phyloP scores from a whole-genome alignment of 2,329 filamentous ascomycete species.

The Aspergillus quadricinctus region DNA sequence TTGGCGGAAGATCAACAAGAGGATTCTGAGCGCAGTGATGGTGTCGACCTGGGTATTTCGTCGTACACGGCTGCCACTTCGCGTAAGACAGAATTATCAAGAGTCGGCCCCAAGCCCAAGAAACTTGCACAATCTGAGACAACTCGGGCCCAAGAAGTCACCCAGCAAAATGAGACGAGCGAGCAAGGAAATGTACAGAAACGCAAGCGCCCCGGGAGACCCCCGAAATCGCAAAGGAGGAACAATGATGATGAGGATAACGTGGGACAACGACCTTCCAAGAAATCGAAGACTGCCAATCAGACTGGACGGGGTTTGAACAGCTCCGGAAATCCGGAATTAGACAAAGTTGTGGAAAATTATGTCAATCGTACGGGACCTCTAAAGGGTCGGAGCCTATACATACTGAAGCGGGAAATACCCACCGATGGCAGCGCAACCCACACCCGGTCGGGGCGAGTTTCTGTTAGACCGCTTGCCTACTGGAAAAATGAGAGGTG shows the following conservation, averaged over 20 bases:
- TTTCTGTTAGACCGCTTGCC: constrained; percentile 71
- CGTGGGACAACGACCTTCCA: constrained; percentile 24
- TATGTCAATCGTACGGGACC: constrained; percentile 42
- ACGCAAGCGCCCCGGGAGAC: constrained; percentile 27
- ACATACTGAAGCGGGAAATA: constrained; percentile 49
- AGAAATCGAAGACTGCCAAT: constrained; percentile 28
- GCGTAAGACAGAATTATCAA: constrained; percentile 9
- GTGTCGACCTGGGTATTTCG: constrained; percentile 16
- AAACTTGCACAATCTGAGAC: constrained; percentile 9
- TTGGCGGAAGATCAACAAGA: constrained; percentile 15
- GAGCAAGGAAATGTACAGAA: constrained; percentile 18
- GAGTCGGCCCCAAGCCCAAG: constrained; percentile 15
- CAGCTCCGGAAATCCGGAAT: constrained; percentile 30
- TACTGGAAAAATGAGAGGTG: constrained; percentile 84
- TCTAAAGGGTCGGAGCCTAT: constrained; percentile 45
- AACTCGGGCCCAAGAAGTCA: constrained; percentile 6
- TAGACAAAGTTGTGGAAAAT: constrained; percentile 41
- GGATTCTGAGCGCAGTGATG: constrained; percentile 12
- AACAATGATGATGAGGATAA: constrained; percentile 18
- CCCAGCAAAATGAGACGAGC: constrained; percentile 14
- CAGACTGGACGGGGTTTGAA: constrained; percentile 20
- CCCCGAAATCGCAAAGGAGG: constrained; percentile 25
- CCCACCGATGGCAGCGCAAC: constrained; percentile 52
- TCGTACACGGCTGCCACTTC: constrained; percentile 9
- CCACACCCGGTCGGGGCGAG: constrained; percentile 72